Evolutionary conservation across 1,284 basidiomycete species (phyloP), one percentile per base, ranked within the genome.

Genomic region (Microstroma glucosiphilum): DNA sequence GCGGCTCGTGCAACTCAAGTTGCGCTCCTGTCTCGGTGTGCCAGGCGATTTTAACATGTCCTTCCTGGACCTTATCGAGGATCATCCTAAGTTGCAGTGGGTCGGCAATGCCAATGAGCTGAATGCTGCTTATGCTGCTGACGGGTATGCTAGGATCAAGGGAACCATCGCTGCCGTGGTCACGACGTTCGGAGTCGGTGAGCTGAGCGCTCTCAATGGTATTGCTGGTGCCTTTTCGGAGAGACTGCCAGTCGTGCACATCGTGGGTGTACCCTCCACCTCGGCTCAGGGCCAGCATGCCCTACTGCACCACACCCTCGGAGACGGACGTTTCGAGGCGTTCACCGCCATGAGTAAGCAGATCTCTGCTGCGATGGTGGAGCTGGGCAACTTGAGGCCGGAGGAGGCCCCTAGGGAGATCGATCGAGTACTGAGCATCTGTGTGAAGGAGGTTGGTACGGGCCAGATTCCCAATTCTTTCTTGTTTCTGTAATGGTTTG

Each of bases 31-130:
- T 81, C 93, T 93, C 68, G 92, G 92, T 41, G 86, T 93, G 0
- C 91, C 92, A 0, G 92, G 92, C 48, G 92, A 94, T 80, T 96
- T 92, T 80, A 96, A 94, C 80, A 85, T 96, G 69, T 71, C 72
- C 12, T 79, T 82, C 56, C 80, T 84, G 41, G 92, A 96, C 80
- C 85, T 89, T 60, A 84, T 94, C 65, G 92, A 96, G 80, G 88
- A 89, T 68, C 85, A 91, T 75, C 83, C 86, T 2, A 82, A 80
- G 11, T 86, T 96, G 51, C 82, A 89, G 23, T 96, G 93, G 93
- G 84, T 66, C 42, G 93, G 92, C 23, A 77, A 75, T 66, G 69
- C 73, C 13, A 91, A 92, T 79, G 91, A 80, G 83, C 69, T 78
- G 58, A 81, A 80, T 59, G 77, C 80, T 0, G 67, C 90, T 0